A percentile compares a stretch with the other conserved stretches of the same genome.
These are phyloP conservation scores for Syzygium aqueum DNA, from an alignment of 345 rosid genomes.

Conservation along the genomic window DNA sequence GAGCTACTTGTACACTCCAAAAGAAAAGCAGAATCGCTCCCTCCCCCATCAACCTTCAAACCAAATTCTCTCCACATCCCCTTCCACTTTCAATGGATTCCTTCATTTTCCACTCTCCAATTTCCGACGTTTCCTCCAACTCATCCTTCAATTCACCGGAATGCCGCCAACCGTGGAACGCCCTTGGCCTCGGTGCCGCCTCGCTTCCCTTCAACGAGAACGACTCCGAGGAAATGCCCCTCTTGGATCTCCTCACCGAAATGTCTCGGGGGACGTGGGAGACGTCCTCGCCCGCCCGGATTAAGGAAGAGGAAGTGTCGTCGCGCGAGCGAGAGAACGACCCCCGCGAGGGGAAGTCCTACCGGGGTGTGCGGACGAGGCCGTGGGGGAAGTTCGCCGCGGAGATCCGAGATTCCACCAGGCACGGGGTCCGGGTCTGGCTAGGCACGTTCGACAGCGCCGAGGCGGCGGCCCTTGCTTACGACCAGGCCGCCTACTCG, in stretches of 20 bases:
- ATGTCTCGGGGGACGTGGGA: conserved; percentile 23
- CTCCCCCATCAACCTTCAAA: neutral
- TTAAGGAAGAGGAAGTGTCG: conserved; percentile 44
- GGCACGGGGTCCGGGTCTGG: conserved; percentile 74
- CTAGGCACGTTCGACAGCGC: conserved; percentile 87
- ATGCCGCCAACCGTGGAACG: conserved; percentile 26
- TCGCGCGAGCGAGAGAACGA: conserved; percentile 16
- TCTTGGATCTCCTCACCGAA: conserved; percentile 47
- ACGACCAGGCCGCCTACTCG: conserved; percentile 69
- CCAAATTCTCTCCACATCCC: neutral
- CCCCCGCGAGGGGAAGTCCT: conserved; percentile 34
- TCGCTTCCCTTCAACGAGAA: conserved; percentile 85
- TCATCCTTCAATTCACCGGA: conserved; percentile 21
- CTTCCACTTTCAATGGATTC: neutral
- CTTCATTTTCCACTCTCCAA: neutral
- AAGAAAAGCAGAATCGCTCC: neutral
- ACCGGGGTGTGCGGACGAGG: conserved; percentile 66
- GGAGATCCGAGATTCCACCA: conserved; percentile 70
- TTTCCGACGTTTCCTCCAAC: neutral
- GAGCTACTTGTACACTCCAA: neutral
- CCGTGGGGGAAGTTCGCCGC: conserved; percentile 96
- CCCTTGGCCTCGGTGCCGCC: conserved; percentile 11
- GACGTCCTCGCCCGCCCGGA: neutral
- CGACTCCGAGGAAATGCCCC: conserved; percentile 91
- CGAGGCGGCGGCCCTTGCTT: conserved; percentile 83